A percentile compares a stretch with the other conserved stretches of the same genome.
Conservation (phyloP, 495 filamentous ascomycete genomes). For the Xylaria longipes region DNA sequence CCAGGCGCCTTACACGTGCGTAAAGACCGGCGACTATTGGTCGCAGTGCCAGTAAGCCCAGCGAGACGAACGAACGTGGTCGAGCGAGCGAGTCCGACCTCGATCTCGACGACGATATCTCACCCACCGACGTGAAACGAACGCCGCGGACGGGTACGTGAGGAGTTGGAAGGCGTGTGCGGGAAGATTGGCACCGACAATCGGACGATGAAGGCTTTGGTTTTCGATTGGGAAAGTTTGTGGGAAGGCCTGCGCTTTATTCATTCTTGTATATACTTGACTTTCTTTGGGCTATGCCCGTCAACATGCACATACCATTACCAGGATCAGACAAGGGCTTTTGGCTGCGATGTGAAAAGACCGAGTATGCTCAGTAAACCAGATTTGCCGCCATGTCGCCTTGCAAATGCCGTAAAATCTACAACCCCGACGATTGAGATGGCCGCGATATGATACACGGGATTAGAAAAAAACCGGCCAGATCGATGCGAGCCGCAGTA, state of each 20-base stretch:
- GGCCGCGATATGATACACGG: not conserved
- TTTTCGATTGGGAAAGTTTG: not conserved
- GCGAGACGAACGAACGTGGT: not conserved
- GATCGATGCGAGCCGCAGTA: not conserved
- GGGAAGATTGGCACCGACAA: conserved; percentile 2
- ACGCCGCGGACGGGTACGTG: not conserved
- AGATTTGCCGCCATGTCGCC: not conserved
- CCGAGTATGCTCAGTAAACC: not conserved
- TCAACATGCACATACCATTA: conserved; percentile 20
- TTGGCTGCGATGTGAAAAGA: not conserved
- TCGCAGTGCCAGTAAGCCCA: conserved; percentile 40
- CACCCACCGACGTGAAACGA: conserved; percentile 1
- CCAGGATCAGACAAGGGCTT: not conserved
- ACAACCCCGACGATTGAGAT: not conserved
- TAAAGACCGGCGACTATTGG: conserved; percentile 38
- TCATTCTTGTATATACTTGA: conserved; percentile 26
- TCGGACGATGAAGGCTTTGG: not conserved
- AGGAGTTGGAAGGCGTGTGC: not conserved
- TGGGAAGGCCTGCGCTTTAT: not conserved
- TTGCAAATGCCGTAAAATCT: not conserved
- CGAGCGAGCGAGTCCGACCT: not conserved
- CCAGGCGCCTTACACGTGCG: conserved; percentile 44
- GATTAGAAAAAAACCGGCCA: not conserved
- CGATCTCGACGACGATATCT: not conserved
- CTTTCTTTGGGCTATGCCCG: not conserved